phyloP scores from a whole-genome alignment of 345 rosid species.

The Adansonia digitata region DNA sequence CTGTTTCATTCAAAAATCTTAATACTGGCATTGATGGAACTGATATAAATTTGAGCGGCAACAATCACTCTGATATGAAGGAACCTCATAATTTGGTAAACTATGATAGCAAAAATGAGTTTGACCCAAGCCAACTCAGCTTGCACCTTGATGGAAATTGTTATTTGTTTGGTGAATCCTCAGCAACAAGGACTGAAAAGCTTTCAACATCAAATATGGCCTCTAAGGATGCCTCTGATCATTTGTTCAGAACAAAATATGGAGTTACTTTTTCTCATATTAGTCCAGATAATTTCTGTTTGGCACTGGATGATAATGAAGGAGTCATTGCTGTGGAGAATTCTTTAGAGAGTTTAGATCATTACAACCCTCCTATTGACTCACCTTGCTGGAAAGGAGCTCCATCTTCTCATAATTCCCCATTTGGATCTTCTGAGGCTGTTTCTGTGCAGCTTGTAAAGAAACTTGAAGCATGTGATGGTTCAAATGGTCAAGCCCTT shows the following conservation, averaged over 20 bases:
- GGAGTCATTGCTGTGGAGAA: slow-evolving; percentile 29
- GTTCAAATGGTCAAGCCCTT: slow-evolving; percentile 33
- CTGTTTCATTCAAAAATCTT: slow-evolving; percentile 12
- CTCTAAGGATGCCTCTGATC: slow-evolving; percentile 25
- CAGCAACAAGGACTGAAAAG: slow-evolving; percentile 19
- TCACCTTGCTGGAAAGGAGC: slow-evolving; percentile 62
- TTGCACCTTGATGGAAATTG: slow-evolving; percentile 28
- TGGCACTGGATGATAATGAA: slow-evolving; percentile 28
- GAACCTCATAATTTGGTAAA: slow-evolving; percentile 27
- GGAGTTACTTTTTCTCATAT: slow-evolving; percentile 27
- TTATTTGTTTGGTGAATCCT: slow-evolving; percentile 17
- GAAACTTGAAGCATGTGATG: slow-evolving; percentile 31
- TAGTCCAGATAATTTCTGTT: slow-evolving; percentile 31
- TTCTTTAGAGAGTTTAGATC: slow-evolving; percentile 38
- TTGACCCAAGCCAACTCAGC: slow-evolving; percentile 34
- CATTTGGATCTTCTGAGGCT: slow-evolving; percentile 27
- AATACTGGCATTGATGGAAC: slow-evolving; percentile 7
- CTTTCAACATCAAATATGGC: slow-evolving; percentile 21
- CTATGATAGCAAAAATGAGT: slow-evolving; percentile 25
- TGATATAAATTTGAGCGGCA: slow-evolving; percentile 13
- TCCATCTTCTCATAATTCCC: slow-evolving; percentile 28
- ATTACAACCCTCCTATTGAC: slow-evolving; percentile 38
- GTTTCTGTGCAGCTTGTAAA: slow-evolving; percentile 23
- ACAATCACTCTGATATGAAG: slow-evolving; percentile 18
- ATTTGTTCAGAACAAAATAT: slow-evolving; percentile 15